Evolutionary conservation across 306 rosid genomes (phyloP).

Genomic region (Gleditsia sinensis): DNA sequence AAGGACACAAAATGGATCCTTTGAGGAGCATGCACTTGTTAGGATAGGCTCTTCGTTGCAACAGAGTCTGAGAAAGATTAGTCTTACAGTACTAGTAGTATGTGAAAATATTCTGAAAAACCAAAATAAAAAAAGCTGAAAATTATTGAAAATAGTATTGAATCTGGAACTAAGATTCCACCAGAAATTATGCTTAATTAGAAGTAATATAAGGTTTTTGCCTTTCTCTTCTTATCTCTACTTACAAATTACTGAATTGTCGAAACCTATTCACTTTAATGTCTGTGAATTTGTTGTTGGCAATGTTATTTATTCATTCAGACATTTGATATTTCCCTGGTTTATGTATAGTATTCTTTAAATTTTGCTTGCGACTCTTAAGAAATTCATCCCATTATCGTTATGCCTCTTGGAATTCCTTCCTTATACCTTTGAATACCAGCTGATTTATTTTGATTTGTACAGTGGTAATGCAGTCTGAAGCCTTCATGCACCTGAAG

Average conservation of each 20-base stretch:
- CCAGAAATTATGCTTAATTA: too few relatives aligned
- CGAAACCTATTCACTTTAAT: neutral
- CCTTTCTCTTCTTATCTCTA: too few relatives aligned
- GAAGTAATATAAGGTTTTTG: too few relatives aligned
- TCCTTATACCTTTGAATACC: neutral
- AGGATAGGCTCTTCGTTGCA: too few relatives aligned
- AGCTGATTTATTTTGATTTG: slow-evolving; percentile 20
- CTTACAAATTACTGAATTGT: slow-evolving; percentile 2
- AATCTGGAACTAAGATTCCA: too few relatives aligned
- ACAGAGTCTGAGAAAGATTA: too few relatives aligned
- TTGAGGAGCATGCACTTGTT: too few relatives aligned
- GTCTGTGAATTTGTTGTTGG: slow-evolving; percentile 8
- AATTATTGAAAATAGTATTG: too few relatives aligned
- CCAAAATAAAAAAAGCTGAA: too few relatives aligned
- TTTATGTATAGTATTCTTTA: neutral
- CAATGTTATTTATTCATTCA: slow-evolving; percentile 17
- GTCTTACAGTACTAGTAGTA: too few relatives aligned
- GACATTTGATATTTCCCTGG: neutral
- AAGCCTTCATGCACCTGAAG: slow-evolving; percentile 75
- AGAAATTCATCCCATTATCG: neutral
- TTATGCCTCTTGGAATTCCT: slow-evolving; percentile 6
- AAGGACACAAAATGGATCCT: too few relatives aligned
- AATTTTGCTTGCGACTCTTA: neutral
- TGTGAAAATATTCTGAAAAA: too few relatives aligned
- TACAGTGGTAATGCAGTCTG: slow-evolving; percentile 93